Evolutionary conservation across 1,284 basidiomycete species (phyloP), one percentile per base, ranked within the genome.

Genomic region (Rhodotorula sp.): DNA sequence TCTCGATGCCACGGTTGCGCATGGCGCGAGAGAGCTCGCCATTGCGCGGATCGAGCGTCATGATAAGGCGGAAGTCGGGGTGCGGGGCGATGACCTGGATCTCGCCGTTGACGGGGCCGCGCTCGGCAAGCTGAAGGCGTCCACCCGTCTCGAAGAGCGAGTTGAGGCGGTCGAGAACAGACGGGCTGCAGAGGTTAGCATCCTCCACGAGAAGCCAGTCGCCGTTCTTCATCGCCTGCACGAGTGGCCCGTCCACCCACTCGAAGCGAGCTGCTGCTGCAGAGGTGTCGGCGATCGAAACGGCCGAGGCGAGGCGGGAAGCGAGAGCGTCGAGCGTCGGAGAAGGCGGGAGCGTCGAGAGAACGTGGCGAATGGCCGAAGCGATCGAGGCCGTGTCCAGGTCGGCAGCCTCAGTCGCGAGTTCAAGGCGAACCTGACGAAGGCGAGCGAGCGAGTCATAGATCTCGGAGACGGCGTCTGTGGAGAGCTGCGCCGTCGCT

Each of bases 1-100:
- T 86, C 81, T 99, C 97, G 55, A 98, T 85, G 49, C 96, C 97
- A 75, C 97, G 89, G 81, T 99, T 99, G 54, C 97, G 89, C 97
- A 99, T 99, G 1, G 97, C 97, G 52, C 97, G 87, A 12, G 96
- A 98, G 16, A 99, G 85, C 82, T 99, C 97, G 61, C 97, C 97
- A 75, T 91, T 87, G 71, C 89, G 88, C 27, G 93, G 90, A 79
- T 99, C 92, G 68, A 97, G 88, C 8, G 90, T 88, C 93, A 99
- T 97, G 82, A 99, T 91, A 14, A 99, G 84, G 48, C 95, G 87
- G 84, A 99, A 99, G 77, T 90, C 84, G 2, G 90, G 87, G 81
- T 99, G 94, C 1, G 97, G 95, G 42, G 82, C 85, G 71, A 99
- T 83, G 61, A 89, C 82, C 76, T 91, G 88, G 1, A 95, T 88